Percentiles rank a stretch among this genome's conserved stretches.
Evolutionary conservation across 2,329 filamentous ascomycete species (phyloP).

Genomic region (Claviceps sp.): DNA sequence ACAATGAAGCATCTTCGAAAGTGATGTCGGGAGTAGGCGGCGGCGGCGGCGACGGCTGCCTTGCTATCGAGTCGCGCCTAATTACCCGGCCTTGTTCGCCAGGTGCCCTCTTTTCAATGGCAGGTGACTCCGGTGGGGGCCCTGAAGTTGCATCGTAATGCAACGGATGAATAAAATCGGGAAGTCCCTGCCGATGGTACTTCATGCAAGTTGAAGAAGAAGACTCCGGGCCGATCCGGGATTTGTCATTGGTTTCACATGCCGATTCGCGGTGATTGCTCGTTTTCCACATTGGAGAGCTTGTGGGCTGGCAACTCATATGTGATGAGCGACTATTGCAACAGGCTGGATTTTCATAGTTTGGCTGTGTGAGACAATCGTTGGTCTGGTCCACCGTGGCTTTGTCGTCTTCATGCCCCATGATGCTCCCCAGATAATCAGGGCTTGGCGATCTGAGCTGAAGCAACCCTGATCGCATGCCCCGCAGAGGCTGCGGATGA

Average conservation of each 20-base stretch:
- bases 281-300: not conserved
- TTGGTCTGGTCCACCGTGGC: not conserved
- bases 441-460: not conserved
- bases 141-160: not conserved
- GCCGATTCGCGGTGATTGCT: not conserved
- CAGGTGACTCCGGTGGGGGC: not conserved
- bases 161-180: not conserved
- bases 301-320: not conserved
- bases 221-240: not conserved
- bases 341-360: not conserved
- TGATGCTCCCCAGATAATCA: not conserved
- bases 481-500: constrained; percentile 15
- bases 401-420: constrained; percentile 1
- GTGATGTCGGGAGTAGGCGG: not conserved
- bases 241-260: not conserved
- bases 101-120: not conserved
- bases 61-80: constrained; percentile 1
- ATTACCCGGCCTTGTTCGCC: constrained; percentile 1
- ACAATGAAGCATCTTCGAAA: not conserved
- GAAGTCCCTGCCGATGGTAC: not conserved
- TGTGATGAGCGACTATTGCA: not conserved
- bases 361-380: not conserved
- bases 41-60: not conserved
- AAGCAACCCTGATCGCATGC: constrained; percentile 2
- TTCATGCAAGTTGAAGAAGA: not conserved